phyloP scores from a whole-genome alignment of 2,329 filamentous ascomycete genomes.

The Leptosphaerulina australis region DNA sequence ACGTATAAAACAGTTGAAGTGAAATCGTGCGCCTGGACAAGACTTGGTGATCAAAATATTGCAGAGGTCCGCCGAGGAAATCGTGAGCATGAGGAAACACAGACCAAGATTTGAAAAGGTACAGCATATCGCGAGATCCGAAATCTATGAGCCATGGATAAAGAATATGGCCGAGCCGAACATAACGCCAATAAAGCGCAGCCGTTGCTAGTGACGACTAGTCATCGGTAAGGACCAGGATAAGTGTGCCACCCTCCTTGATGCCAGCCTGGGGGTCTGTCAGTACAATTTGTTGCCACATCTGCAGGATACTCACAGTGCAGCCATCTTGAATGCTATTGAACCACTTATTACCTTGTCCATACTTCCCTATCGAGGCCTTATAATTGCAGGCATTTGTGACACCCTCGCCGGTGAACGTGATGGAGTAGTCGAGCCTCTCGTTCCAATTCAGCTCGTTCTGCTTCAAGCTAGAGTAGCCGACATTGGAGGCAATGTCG shows the following conservation, averaged over 20 bases:
- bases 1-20: constrained; percentile 3
- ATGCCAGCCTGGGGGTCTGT: constrained; percentile 28
- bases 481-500: constrained; percentile 55
- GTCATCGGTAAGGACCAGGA: constrained; percentile 37
- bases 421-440: constrained; percentile 77
- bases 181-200: neutral
- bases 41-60: constrained; percentile 20
- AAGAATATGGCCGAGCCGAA: neutral
- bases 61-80: constrained; percentile 25
- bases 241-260: constrained; percentile 31
- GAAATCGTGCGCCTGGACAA: constrained; percentile 1
- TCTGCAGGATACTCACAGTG: constrained; percentile 67
- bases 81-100: constrained; percentile 30
- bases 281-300: neutral
- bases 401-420: constrained; percentile 70
- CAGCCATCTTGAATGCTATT: constrained; percentile 65
- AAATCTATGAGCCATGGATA: constrained; percentile 12
- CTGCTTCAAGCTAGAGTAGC: constrained; percentile 81
- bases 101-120: constrained; percentile 21
- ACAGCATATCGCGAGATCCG: constrained; percentile 9
- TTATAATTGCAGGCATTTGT: constrained; percentile 63
- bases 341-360: constrained; percentile 51
- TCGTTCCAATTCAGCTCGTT: constrained; percentile 75
- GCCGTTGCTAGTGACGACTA: constrained; percentile 11
- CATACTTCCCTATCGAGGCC: constrained; percentile 69